Evolutionary conservation across 441 rosid species (phyloP).

Genomic region (Populus hybrid): DNA sequence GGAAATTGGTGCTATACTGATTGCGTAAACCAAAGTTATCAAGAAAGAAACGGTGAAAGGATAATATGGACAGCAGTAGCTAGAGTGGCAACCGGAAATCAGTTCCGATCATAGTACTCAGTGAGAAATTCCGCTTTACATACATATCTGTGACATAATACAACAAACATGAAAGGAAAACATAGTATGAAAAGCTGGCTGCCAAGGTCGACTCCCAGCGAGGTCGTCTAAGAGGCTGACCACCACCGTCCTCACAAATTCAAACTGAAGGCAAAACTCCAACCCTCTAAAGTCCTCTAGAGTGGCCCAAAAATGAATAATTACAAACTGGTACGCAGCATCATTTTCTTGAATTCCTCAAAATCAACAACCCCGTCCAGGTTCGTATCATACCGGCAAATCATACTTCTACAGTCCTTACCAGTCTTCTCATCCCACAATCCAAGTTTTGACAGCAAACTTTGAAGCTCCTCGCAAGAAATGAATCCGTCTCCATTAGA

Average conservation of each 20-base stretch:
- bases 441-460: constrained; percentile 57
- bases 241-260: not conserved
- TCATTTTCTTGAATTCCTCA: constrained; percentile 76
- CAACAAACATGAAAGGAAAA: not conserved
- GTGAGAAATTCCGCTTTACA: not conserved
- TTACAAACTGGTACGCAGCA: constrained; percentile 25
- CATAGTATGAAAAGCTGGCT: not conserved
- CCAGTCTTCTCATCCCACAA: constrained; percentile 58
- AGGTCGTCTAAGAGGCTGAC: not conserved
- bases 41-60: not conserved
- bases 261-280: not conserved
- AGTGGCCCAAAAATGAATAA: not conserved
- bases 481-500: constrained; percentile 67
- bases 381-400: constrained; percentile 56
- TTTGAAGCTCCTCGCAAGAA: constrained; percentile 68
- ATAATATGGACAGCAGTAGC: not conserved
- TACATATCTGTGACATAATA: not conserved
- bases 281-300: not conserved
- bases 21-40: not conserved
- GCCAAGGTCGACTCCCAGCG: not conserved
- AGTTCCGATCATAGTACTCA: not conserved
- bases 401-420: constrained; percentile 63
- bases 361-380: constrained; percentile 71
- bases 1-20: too few species aligned
- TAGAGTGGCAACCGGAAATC: not conserved